These are phyloP conservation scores for Globisporangium cylindrosporum DNA, from an alignment of 352 stramenopile genomes.

Conservation along the genomic window DNA sequence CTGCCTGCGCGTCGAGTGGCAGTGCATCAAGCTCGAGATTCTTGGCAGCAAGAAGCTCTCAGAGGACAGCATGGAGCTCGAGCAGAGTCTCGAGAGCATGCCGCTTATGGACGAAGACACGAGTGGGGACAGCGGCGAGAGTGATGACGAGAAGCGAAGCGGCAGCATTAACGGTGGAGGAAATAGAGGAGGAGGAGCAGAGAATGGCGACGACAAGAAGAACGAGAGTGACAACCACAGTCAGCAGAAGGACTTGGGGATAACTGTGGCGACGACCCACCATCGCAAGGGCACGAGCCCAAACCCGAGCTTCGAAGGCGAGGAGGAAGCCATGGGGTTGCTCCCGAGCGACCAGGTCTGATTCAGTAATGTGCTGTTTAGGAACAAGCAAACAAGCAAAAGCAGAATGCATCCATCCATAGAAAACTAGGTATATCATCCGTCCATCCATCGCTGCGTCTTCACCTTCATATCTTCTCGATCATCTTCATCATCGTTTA, in stretches of 20 bases:
- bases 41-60: slow-evolving; percentile 58
- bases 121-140: slow-evolving; percentile 20
- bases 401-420: slow-evolving; percentile 8
- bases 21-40: slow-evolving; percentile 84
- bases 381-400: neutral
- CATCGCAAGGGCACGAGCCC: slow-evolving; percentile 21
- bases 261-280: slow-evolving; percentile 7
- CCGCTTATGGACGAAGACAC: slow-evolving; percentile 40
- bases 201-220: neutral
- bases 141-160: slow-evolving; percentile 24
- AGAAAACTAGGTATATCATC: slow-evolving; percentile 4
- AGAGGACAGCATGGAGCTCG: slow-evolving; percentile 39
- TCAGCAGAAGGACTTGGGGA: neutral
- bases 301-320: slow-evolving; percentile 18
- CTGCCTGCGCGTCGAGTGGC: slow-evolving; percentile 91
- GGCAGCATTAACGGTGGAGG: neutral
- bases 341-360: slow-evolving; percentile 12
- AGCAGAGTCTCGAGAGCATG: slow-evolving; percentile 47
- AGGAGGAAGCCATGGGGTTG: slow-evolving; percentile 18
- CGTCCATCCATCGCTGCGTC: slow-evolving; percentile 7
- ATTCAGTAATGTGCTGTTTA: neutral
- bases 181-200: neutral
- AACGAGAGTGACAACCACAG: slow-evolving; percentile 9
- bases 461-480: neutral
- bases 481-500: neutral